Evolutionary conservation across 2,329 filamentous ascomycete genomes (phyloP), one percentile per base, ranked within the genome.

Genomic region (Clonostachys solani): DNA sequence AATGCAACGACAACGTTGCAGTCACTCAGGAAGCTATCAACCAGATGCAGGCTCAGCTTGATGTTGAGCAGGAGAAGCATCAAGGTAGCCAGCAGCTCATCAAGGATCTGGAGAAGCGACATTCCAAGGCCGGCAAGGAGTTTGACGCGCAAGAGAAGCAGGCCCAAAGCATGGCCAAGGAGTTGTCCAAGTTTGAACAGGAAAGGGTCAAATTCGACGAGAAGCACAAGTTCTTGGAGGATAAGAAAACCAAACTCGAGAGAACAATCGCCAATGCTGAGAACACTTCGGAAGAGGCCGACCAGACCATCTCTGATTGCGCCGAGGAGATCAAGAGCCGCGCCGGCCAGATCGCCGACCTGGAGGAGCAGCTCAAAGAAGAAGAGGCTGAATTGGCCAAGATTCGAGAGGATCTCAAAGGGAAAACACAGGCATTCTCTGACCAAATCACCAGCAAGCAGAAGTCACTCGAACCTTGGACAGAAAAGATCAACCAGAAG

Each of bases 191-290:
- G 61, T 91, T 95, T 52, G 95, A 99, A 61, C 96, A 97, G 62
- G 94, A 97, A 61, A 85, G 86, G 18, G 94, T 99, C 67, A 99
- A 99, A 62, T 92, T 95, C 55, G 92, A 97, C 54, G 95, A 99
- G 67, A 97, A 97, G 75, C 86, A 87, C 64, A 99, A 99, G 64
- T 97, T 97, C 66, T 71, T 99, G 54, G 75, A 80, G 3, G 86
- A 86, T 60, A 99, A 99, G 72, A 86, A 89, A 58, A 96, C 94
- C 73, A 99, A 99, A 70, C 78, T 96, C 13, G 90, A 97, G 55
- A 97, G 96, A 71, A 81, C 86, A 0, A 88, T 94, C 51, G 77
- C 83, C 47, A 86, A 84, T 42, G 89, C 89, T 50, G 88, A 89
- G 52, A 84, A 86, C 49, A 83, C 86, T 6, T 80, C 83, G 1